Base-by-base conservation (phyloP, 2,329 filamentous ascomycete genomes). In the Fusarium sp. region DNA sequence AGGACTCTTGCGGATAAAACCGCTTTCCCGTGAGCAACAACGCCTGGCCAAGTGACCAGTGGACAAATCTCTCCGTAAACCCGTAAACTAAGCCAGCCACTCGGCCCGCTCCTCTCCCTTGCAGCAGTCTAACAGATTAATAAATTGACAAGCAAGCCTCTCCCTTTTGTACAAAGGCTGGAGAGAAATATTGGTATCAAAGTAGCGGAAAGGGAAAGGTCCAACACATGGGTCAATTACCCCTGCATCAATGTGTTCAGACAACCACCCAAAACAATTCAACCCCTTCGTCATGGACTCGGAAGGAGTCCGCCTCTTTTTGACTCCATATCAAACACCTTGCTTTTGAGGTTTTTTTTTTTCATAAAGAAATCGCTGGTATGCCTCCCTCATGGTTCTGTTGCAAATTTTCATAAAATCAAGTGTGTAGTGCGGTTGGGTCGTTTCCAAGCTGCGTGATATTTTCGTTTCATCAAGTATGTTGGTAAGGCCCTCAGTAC, bases 401-500 rank as follows among this genome's bases (percentile, higher is more conserved):
- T 65, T 69, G 51, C 51, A 22, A 15, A 31, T 54, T 41, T 65
- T 43, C 40, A 38, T 65, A 41, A 51, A 51, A 41, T 41, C 15
- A 51, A 55, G 39, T 51, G 48, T 12, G 41, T 46, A 47, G 36
- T 55, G 53, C 41, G 44, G 38, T 31, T n/a, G 35, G 49, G 32
- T 57, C 61, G 25, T 58, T 11, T 53, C 39, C 36, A 59, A 46
- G 39, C 39, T 40, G 42, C 40, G 32, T 38, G 25, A 41, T 52
- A 44, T 34, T 42, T 51, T 53, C 43, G 38, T 55, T 47, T 43
- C 53, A 28, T 56, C 28, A 12, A 38, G 44, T 53, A 9, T 31
- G 28, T 43, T 15, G 26, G 26, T 36, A 15, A 22, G 31, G 28
- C 25, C n/a, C 51, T 75, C 70, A 81, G 65, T 80, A 81, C 64